A percentile compares a stretch with the other conserved stretches of the same genome.
phyloP scores from a whole-genome alignment of 352 stramenopile species.

The Phytophthora sp. region DNA sequence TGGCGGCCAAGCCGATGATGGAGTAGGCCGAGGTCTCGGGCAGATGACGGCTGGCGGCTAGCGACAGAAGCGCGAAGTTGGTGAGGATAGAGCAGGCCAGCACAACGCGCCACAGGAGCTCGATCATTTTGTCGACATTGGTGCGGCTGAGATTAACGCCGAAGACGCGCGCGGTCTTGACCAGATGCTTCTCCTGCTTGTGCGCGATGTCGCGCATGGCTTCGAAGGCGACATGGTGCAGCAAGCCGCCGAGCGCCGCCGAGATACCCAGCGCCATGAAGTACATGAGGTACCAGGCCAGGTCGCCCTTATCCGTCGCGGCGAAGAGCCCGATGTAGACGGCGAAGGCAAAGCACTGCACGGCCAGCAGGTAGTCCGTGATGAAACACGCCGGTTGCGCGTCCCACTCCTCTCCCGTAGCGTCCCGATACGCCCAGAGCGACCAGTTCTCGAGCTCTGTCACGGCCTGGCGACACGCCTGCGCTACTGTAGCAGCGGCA shows the following conservation, averaged over 20 bases:
- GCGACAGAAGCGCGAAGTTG: conserved; percentile 85
- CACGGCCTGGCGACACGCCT: conserved; percentile 70
- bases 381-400: conserved; percentile 89
- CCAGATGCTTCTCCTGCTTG: conserved; percentile 72
- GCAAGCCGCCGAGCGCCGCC: conserved; percentile 71
- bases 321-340: conserved; percentile 83
- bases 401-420: conserved; percentile 84
- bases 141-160: conserved; percentile 69
- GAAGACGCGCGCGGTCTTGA: conserved; percentile 77
- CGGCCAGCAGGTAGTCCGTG: conserved; percentile 84
- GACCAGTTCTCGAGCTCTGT: conserved; percentile 80
- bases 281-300: conserved; percentile 87
- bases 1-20: conserved; percentile 70
- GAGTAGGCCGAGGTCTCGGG: conserved; percentile 77
- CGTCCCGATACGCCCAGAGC: conserved; percentile 78
- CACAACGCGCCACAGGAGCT: conserved; percentile 82
- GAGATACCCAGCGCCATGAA: conserved; percentile 86
- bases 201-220: conserved; percentile 72
- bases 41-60: conserved; percentile 79
- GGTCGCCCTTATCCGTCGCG: conserved; percentile 51
- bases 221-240: conserved; percentile 86
- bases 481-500: conserved; percentile 44
- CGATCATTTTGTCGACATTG: conserved; percentile 78
- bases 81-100: conserved; percentile 83
- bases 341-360: conserved; percentile 86